Conservation (phyloP, 495 filamentous ascomycete genomes). For the Hyaloscypha finlandica region DNA sequence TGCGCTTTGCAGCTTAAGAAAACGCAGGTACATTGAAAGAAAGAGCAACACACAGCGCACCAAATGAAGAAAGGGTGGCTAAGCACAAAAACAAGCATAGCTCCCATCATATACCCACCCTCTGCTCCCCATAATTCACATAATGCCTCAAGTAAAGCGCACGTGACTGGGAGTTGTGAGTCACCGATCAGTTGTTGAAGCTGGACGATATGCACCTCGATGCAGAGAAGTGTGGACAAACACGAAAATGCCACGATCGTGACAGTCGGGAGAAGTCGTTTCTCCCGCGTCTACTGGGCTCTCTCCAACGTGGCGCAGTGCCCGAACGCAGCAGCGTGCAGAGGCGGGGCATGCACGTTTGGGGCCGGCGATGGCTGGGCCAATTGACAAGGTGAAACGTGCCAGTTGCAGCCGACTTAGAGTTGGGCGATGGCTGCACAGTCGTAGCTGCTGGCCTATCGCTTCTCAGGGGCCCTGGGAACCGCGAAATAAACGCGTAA, state of each 20-base stretch:
- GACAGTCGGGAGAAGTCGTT: slow-evolving; percentile 9
- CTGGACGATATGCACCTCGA: neutral
- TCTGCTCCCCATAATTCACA: slow-evolving; percentile 9
- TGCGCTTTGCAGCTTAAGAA: neutral
- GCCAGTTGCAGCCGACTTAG: slow-evolving; percentile 7
- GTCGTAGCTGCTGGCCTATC: neutral
- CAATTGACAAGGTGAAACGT: slow-evolving; percentile 23
- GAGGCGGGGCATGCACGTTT: slow-evolving; percentile 14
- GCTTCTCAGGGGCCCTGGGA: neutral
- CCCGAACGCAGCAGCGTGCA: slow-evolving; percentile 15
- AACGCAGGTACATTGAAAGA: slow-evolving; percentile 2
- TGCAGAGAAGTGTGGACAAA: slow-evolving; percentile 20
- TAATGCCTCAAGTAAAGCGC: slow-evolving; percentile 8
- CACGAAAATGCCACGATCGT: slow-evolving; percentile 33
- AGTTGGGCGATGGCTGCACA: neutral
- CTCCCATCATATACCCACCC: slow-evolving; percentile 22
- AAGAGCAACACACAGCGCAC: neutral
- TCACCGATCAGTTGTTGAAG: slow-evolving; percentile 14
- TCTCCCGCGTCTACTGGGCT: slow-evolving; percentile 28
- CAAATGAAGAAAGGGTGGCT: neutral
- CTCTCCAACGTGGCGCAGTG: slow-evolving; percentile 9
- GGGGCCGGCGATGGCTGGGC: neutral
- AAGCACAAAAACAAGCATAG: neutral
- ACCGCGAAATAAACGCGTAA: slow-evolving; percentile 27
- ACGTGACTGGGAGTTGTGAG: slow-evolving; percentile 13